Evolutionary conservation across 306 rosid species (phyloP), one percentile per base, ranked within the genome.

Genomic region (Fragaria vesca): DNA sequence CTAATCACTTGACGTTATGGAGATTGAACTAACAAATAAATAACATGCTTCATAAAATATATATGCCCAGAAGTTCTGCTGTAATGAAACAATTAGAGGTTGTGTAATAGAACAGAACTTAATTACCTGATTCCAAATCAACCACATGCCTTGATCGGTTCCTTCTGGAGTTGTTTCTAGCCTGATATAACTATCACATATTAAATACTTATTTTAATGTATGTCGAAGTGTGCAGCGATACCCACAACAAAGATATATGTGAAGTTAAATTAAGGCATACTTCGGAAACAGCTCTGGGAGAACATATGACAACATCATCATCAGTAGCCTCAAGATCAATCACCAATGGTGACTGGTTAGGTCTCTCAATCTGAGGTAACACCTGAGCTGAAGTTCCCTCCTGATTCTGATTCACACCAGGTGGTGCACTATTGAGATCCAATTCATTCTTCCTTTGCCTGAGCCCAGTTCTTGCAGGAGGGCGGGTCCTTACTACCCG

Each of bases 271-370:
- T 57, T 66, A 74, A 57, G 66, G 76, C 71, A 71, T 85, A 90
- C 99, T 86, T 93, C 93, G 12, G 91, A 91, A 87, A 95, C 88
- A 75, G 97, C 99, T 78, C 85, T 87, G 2, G 96, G 93, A 20
- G 89, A 81, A 57, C 97, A 90, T 86, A 87, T 95, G 76, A 73
- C 18, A 76, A 91, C 93, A 87, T 94, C 98, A 50, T 92, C 99
- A 65, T 95, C 99, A 76, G 88, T 81, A 82, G 91, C 96, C 76
- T 93, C 99, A 73, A 95, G 90, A 80, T 95, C 97, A 79, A 95
- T 91, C 78, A 34, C 70, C 70, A 17, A 85, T 38, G 66, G 89
- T 82, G 38, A 86, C 46, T 52, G 83, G 61, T 74, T 75, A 68
- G 75, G 54, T 63, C 74, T 84, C 32, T 40, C 42, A 21, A 32